These are phyloP conservation scores for Micromonas pusilla DNA, from an alignment of 139 green algal genomes.

Conservation along the genomic window DNA sequence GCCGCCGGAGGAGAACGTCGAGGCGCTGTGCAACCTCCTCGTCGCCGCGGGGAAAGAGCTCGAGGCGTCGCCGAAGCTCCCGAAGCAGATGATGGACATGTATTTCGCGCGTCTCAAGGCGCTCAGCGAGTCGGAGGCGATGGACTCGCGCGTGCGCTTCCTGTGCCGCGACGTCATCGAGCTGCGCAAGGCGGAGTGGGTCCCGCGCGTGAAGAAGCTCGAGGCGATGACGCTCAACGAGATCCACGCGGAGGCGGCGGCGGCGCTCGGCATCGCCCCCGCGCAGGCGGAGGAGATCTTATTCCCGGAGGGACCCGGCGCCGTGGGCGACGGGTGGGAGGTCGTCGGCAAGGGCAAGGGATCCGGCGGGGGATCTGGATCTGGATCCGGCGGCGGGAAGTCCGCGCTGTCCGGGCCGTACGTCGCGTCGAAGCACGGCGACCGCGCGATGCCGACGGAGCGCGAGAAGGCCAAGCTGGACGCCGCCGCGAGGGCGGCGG, in stretches of 20 bases:
- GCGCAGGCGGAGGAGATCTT: conserved; percentile 33
- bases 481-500: no score
- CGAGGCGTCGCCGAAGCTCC: conserved; percentile 4
- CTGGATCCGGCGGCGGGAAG: no score
- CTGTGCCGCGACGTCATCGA: conserved; percentile 43
- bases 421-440: background rate
- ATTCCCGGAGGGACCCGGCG: conserved; percentile 16
- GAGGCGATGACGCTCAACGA: conserved; percentile 45
- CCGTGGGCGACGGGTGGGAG: background rate
- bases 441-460: background rate
- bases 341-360: background rate
- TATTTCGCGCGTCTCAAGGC: conserved; percentile 33
- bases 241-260: conserved; percentile 38
- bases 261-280: conserved; percentile 30
- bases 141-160: conserved; percentile 41
- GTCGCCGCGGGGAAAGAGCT: conserved; percentile 48
- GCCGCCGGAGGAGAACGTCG: conserved; percentile 75
- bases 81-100: conserved; percentile 20
- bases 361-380: no score
- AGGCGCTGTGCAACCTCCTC: conserved; percentile 93
- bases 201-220: conserved; percentile 41
- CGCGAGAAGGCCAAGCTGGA: background rate
- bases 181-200: conserved; percentile 42
- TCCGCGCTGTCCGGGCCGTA: background rate
- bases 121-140: background rate